Evolutionary conservation across 768 basidiomycete genomes (phyloP), one percentile per base, ranked within the genome.

Genomic region (Amanita pallidorosea): DNA sequence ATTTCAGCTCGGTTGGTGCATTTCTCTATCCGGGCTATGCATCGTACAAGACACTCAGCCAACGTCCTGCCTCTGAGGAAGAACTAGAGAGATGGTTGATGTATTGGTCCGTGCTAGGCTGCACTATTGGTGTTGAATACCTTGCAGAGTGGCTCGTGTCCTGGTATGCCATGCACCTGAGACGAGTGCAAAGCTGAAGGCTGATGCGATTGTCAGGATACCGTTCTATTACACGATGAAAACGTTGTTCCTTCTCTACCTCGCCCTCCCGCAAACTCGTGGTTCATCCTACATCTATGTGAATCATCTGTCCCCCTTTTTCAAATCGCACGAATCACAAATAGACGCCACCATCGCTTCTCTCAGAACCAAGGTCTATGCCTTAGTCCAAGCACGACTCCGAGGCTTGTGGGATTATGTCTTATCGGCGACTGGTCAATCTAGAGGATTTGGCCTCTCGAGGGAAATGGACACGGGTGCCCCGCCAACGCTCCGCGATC

Each of bases 21-120:
- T 94, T 91, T 66, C 76, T 94, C 36, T 95, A 97, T 64, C 93
- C 93, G 0, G 88, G 86, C 20, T 97, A 97, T 68, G 88, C 91
- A 27, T 93, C 90, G n/a, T 97, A 94, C 72, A 97, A 97, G 72
- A 82, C 88, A 0, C 77, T 97, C 29, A 85, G 86, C 34, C 81
- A 86, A 58, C 75, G 89, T n/a, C 88, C 88, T 17, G 87, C 88
- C 1, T 84, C 83, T 0, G 88, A 90, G 58, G 77, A 74, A 46
- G 89, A 91, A 41, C 72, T 94, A 7, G 94, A 96, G 63, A 73
- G 91, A 67, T 96, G 94, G 92, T 75, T 97, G 49, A 94, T 92
- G 88, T 97, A 96, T 60, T 97, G 94, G 93, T 83, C 82, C n/a
- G 86, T 88, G 0, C 75, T 89, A 2, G 86, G 88, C 2, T 86